phyloP scores from a whole-genome alignment of 2,329 filamentous ascomycete genomes.

The Parastagonospora avenae region DNA sequence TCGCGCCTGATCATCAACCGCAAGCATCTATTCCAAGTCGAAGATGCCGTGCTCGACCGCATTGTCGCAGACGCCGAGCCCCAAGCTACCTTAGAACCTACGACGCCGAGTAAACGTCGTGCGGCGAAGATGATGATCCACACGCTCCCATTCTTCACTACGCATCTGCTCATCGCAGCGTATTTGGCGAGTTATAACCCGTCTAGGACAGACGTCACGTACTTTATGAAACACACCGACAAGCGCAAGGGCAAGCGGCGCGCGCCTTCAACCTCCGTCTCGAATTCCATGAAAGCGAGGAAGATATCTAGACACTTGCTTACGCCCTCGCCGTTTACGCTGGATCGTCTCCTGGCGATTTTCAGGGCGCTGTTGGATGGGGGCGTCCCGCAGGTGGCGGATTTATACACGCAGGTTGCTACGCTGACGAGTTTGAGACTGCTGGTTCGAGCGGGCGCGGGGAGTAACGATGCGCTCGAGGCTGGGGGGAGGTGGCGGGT shows the following conservation, averaged over 20 bases:
- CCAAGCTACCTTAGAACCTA: conserved; percentile 2
- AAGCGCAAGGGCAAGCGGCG: conserved; percentile 54
- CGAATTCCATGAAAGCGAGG: conserved; percentile 59
- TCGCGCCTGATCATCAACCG: conserved; percentile 77
- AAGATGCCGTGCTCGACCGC: conserved; percentile 69
- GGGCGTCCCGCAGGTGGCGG: conserved; percentile 50
- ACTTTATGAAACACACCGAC: conserved; percentile 74
- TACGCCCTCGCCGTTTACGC: conserved; percentile 75
- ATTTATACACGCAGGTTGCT: conserved; percentile 63
- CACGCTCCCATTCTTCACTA: conserved; percentile 71
- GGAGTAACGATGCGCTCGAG: conserved; percentile 67
- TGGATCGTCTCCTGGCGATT: conserved; percentile 80
- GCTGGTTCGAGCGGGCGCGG: conserved; percentile 66
- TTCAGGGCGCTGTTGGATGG: conserved; percentile 68
- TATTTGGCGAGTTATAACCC: conserved; percentile 85
- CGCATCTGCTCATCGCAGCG: conserved; percentile 74
- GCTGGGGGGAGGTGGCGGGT: conserved; percentile 76
- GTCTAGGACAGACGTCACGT: conserved; percentile 70
- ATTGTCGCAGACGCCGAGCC: conserved; percentile 47
- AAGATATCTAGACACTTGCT: conserved; percentile 79
- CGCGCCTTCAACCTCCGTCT: conserved; percentile 9
- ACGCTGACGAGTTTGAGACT: conserved; percentile 74
- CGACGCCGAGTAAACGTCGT: conserved; percentile 20
- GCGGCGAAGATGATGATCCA: conserved; percentile 41
- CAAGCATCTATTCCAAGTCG: conserved; percentile 72